Conservation (phyloP, 306 rosid genomes). For the Mucuna pruriens region DNA sequence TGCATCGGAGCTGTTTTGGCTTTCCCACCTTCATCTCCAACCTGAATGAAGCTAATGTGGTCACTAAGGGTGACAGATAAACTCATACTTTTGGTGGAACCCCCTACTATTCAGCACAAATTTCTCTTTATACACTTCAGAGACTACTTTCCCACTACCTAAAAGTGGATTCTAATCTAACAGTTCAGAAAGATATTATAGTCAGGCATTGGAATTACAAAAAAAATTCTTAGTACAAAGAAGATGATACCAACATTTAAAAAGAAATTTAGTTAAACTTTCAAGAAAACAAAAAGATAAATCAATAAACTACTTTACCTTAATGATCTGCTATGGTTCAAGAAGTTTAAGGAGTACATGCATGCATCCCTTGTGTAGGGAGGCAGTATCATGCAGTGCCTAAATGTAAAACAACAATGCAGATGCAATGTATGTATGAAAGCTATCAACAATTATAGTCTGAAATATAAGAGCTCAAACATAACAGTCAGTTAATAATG, state of each 20-base stretch:
- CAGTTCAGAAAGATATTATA: slow-evolving; percentile 8
- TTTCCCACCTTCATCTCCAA: slow-evolving; percentile 89
- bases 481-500: slow-evolving; percentile 6
- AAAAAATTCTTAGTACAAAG: slow-evolving; percentile 20
- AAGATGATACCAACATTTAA: not conserved
- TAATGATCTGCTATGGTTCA: slow-evolving; percentile 3
- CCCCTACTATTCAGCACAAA: not conserved
- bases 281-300: not conserved
- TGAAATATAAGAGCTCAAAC: slow-evolving; percentile 8
- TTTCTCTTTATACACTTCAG: slow-evolving; percentile 12
- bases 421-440: not conserved
- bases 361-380: slow-evolving; percentile 14
- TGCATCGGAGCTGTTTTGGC: slow-evolving; percentile 93
- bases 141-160: slow-evolving; percentile 15
- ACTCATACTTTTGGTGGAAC: not conserved
- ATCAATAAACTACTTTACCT: slow-evolving; percentile 22
- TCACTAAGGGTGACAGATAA: slow-evolving; percentile 14
- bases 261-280: not conserved
- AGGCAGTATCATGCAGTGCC: not conserved
- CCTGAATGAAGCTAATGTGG: slow-evolving; percentile 58
- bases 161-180: slow-evolving; percentile 17
- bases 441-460: not conserved
- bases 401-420: slow-evolving; percentile 24
- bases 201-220: not conserved
- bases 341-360: slow-evolving; percentile 3